Base-by-base conservation (phyloP, 176 grass and related monocot species). In the Zizania latifolia region DNA sequence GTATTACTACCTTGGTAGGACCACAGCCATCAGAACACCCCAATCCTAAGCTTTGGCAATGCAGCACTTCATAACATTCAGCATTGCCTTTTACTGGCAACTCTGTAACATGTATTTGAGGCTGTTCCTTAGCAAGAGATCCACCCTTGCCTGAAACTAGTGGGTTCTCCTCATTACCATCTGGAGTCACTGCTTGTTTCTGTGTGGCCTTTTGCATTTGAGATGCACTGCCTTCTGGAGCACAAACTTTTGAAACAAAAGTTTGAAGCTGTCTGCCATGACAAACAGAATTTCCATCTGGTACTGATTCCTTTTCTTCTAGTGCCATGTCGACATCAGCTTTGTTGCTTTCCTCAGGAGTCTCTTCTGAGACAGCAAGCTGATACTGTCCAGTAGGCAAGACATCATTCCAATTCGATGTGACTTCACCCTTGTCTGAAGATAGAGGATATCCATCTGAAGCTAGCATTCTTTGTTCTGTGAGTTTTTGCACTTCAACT, bases 61-160 rank as follows among this genome's bases (percentile, higher is more conserved):
- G 78, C 6, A 37, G 36, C 28, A 46, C 79, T 62, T 78, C 50
- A 81, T 36, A 10, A 72, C 83, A 36, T 60, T 86, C 75, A 46
- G 33, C 71, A 71, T 11, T 84, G 58, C 16, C 82, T 43, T 74
- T 64, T 34, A 86, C 19, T 8, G 46, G 31, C 15, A 66, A 61
- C 12, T 65, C 44, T 62, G 38, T 29, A 29, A 19, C 40, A 86
- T 43, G 62, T 14, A 14, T n/a, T 45, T 43, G 71, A 76, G 15
- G 11, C 78, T 81, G 72, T 27, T 81, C 65, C 57, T 56, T 45
- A 13, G 48, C 9, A 64, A 65, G 58, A 72, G 19, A 30, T 30
- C 48, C 72, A 78, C 7, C 26, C 68, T 83, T 78, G 14, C 60
- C n/a, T 16, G 40, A 60, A 58, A 23, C 5, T 17, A 77, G 13